Base-by-base conservation (phyloP, 2,329 filamentous ascomycete species). In the Pseudopithomyces maydicus region DNA sequence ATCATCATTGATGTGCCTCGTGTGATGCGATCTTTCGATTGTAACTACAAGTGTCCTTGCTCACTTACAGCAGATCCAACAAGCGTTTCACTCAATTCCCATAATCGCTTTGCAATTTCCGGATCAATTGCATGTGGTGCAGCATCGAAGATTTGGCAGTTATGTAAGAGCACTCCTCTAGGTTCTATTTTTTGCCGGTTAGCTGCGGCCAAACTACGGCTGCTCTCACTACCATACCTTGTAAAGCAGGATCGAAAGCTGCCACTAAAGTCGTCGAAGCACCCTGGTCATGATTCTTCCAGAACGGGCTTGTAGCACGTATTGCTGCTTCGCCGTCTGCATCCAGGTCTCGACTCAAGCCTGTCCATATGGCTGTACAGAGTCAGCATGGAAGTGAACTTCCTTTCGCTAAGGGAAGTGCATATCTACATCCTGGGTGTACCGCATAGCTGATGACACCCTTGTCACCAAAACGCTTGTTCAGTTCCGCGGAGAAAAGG, bases 271-370 rank as follows among this genome's bases (percentile, higher is more conserved):
- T 66, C 4, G 70, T 74, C 7, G 68, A 66, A 41, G 68, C 62
- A 8, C 71, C 71, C 29, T 74, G 71, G 57, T 74, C 71, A 36
- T 60, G 69, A 23, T 66, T 73, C 56, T 74, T 74, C 70, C 68
- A 72, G n/a, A 73, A 72, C 0, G 62, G 47, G 33, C 62, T 65
- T 1, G 64, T 70, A 2, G 65, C 65, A 10, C 63, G 59, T 32
- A 74, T 68, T 7, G 65, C 63, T 8, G 52, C 65, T 44, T 72
- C 64, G 14, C 64, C 68, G 8, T 72, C 68, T 22, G 64, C 38
- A 44, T 70, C 67, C 2, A 74, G 59, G n/a, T 70, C 58, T 26
- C 70, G 54, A 46, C 54, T 59, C 29, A 74, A 51, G 1, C 66
- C 67, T 1, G 71, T 73, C 68, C 64, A 71, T 43, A 72, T 72